phyloP scores from a whole-genome alignment of 2,329 filamentous ascomycete genomes.

The Paecilomyces dactylethromorphus region DNA sequence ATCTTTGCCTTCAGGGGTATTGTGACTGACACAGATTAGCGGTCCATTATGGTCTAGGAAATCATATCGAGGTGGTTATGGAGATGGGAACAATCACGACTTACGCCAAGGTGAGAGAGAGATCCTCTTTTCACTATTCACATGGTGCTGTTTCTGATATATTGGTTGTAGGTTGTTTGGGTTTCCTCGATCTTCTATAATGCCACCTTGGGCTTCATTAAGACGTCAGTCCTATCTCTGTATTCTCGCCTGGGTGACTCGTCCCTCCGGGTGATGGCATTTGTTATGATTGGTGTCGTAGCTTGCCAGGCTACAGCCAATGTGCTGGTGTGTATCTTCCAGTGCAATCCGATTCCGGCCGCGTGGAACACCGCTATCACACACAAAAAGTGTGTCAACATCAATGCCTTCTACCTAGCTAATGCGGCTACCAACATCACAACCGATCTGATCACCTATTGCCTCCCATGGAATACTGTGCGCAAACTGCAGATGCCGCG shows the following conservation, averaged over 20 bases:
- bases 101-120: slow-evolving; percentile 16
- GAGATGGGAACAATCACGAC: slow-evolving; percentile 9
- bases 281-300: slow-evolving; percentile 37
- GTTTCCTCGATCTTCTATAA: slow-evolving; percentile 46
- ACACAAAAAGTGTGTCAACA: slow-evolving; percentile 37
- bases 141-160: not conserved
- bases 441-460: slow-evolving; percentile 52
- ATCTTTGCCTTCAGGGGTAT: not conserved
- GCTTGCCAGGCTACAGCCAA: slow-evolving; percentile 26
- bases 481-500: slow-evolving; percentile 40
- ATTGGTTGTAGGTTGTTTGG: slow-evolving; percentile 31
- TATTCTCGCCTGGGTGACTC: slow-evolving; percentile 40
- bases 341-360: slow-evolving; percentile 35
- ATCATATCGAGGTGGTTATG: slow-evolving; percentile 20
- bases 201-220: slow-evolving; percentile 41
- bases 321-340: slow-evolving; percentile 39
- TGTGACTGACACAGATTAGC: not conserved
- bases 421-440: slow-evolving; percentile 55
- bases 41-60: slow-evolving; percentile 21
- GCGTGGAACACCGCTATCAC: slow-evolving; percentile 31
- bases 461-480: slow-evolving; percentile 46
- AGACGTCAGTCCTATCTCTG: slow-evolving; percentile 41
- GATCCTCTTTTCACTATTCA: slow-evolving; percentile 2
- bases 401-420: slow-evolving; percentile 46
- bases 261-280: slow-evolving; percentile 27